A percentile compares a stretch with the other conserved stretches of the same genome.
Evolutionary conservation across 73 alveolate species (phyloP).

Genomic region (Tetrahymena malaccensis): DNA sequence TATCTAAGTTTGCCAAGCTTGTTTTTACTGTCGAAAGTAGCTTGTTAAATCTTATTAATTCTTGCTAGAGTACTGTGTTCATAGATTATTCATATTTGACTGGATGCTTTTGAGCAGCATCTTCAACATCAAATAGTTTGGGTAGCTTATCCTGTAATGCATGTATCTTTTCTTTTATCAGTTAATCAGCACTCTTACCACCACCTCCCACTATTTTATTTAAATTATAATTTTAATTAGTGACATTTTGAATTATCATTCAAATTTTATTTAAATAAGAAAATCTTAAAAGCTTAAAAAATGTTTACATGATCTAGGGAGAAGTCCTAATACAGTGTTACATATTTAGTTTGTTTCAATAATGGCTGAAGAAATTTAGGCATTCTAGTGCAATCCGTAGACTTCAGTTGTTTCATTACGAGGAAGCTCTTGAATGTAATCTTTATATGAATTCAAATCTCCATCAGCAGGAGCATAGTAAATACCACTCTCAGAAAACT

Average conservation of each 20-base stretch:
- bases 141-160: slow-evolving; percentile 22
- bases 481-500: slow-evolving; percentile 23
- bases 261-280: not conserved
- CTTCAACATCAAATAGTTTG: slow-evolving; percentile 53
- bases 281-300: slow-evolving; percentile 33
- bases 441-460: slow-evolving; percentile 58
- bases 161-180: not conserved
- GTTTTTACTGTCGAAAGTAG: slow-evolving; percentile 39
- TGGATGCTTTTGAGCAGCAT: slow-evolving; percentile 48
- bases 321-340: slow-evolving; percentile 31
- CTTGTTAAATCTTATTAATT: slow-evolving; percentile 67
- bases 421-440: slow-evolving; percentile 79
- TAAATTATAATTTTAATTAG: not conserved
- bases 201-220: not conserved
- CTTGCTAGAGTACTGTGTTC: slow-evolving; percentile 62
- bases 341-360: slow-evolving; percentile 79
- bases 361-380: slow-evolving; percentile 92
- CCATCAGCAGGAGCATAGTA: slow-evolving; percentile 90
- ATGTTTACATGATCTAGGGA: not conserved
- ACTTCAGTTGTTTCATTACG: slow-evolving; percentile 87
- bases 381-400: slow-evolving; percentile 97
- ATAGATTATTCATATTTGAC: slow-evolving; percentile 54
- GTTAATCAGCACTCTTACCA: not conserved
- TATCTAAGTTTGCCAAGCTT: slow-evolving; percentile 52
- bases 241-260: not conserved